Evolutionary conservation across 2,329 filamentous ascomycete species (phyloP).

Genomic region (Pseudogymnoascus sp.): DNA sequence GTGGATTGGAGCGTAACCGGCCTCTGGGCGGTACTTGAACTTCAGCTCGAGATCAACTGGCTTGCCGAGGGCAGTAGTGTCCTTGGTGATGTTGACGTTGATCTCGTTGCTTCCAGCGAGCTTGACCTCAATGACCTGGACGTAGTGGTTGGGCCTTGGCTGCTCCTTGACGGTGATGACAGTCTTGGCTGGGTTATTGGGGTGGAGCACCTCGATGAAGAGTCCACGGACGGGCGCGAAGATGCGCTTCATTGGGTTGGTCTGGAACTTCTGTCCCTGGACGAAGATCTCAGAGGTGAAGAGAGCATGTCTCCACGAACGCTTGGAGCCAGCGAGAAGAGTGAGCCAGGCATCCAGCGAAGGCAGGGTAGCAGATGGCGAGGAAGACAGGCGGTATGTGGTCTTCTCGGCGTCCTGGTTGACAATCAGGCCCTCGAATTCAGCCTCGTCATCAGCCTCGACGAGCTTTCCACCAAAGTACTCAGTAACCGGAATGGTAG

Average conservation of each 20-base stretch:
- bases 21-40: constrained; percentile 91
- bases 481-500: constrained; percentile 74
- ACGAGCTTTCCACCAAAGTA: constrained; percentile 90
- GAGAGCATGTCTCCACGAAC: constrained; percentile 91
- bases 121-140: constrained; percentile 82
- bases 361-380: constrained; percentile 66
- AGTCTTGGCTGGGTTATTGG: constrained; percentile 75
- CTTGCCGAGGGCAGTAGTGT: constrained; percentile 76
- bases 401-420: constrained; percentile 73
- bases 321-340: constrained; percentile 73
- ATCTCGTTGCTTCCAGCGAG: constrained; percentile 71
- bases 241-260: constrained; percentile 88
- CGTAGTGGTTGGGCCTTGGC: constrained; percentile 73
- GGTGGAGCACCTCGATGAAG: constrained; percentile 78
- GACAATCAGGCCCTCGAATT: constrained; percentile 79
- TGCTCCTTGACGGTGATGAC: constrained; percentile 83
- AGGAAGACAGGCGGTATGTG: constrained; percentile 73
- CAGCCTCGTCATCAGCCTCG: constrained; percentile 61
- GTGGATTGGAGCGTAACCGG: constrained; percentile 92
- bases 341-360: constrained; percentile 77
- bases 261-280: constrained; percentile 94
- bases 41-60: constrained; percentile 76
- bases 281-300: constrained; percentile 91
- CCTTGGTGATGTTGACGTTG: constrained; percentile 82
- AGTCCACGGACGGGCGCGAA: constrained; percentile 80